Conservation (phyloP, 1,284 basidiomycete species). For the Ceratobasidium sp. region DNA sequence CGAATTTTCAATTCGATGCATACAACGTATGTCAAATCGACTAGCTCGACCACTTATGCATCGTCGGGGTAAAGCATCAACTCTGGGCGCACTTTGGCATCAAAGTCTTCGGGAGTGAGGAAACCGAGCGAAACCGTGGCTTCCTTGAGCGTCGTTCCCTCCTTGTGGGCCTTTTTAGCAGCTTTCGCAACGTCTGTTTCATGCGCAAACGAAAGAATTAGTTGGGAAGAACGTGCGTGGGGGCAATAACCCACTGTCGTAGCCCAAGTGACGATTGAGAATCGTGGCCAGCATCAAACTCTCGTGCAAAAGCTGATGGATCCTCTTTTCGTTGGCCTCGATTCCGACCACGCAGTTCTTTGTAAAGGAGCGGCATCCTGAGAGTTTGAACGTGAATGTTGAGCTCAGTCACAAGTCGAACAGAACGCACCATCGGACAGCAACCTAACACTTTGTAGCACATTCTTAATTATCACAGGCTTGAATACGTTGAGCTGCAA, state of each 20-base stretch:
- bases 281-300: slow-evolving; percentile 97
- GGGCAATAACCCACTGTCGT: slow-evolving; percentile 80
- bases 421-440: slow-evolving; percentile 82
- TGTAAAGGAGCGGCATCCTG: slow-evolving; percentile 90
- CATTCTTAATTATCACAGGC: slow-evolving; percentile 98
- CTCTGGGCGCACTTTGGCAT: slow-evolving; percentile 95
- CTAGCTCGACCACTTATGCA: slow-evolving; percentile 13
- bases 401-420: not conserved
- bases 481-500: slow-evolving; percentile 97
- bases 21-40: too few relatives aligned
- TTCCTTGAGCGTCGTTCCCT: slow-evolving; percentile 96
- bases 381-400: not conserved
- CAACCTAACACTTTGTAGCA: slow-evolving; percentile 94
- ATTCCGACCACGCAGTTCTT: slow-evolving; percentile 98
- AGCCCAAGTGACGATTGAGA: slow-evolving; percentile 92
- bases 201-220: not conserved
- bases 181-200: slow-evolving; percentile 92
- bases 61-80: slow-evolving; percentile 84
- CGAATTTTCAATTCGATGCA: too few relatives aligned
- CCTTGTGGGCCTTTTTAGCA: slow-evolving; percentile 99
- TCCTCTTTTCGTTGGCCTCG: slow-evolving; percentile 94
- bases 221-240: not conserved
- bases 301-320: slow-evolving; percentile 91
- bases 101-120: slow-evolving; percentile 92
- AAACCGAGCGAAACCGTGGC: slow-evolving; percentile 90